A percentile compares a stretch with the other conserved stretches of the same genome.
Evolutionary conservation across 2,329 filamentous ascomycete species (phyloP).

Genomic region (Saccharata proteae): DNA sequence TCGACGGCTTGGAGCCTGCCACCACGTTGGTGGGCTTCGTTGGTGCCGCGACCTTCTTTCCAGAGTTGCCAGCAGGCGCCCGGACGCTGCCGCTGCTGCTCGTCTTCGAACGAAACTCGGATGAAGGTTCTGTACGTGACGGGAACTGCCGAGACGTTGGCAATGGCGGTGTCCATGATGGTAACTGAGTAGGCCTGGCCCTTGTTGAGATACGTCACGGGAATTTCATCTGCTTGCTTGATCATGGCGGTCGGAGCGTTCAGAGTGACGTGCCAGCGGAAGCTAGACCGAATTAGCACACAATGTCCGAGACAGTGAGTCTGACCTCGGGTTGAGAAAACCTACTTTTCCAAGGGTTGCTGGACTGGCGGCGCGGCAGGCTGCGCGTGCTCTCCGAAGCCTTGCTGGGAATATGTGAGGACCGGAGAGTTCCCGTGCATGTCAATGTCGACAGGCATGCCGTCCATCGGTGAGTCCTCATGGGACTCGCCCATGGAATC

Average conservation of each 20-base stretch:
- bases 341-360: slow-evolving; percentile 36
- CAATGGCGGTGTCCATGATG: slow-evolving; percentile 63
- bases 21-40: slow-evolving; percentile 86
- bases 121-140: slow-evolving; percentile 79
- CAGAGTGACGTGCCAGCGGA: slow-evolving; percentile 79
- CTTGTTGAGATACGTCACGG: slow-evolving; percentile 96
- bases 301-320: background rate
- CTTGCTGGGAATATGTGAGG: slow-evolving; percentile 43
- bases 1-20: slow-evolving; percentile 91
- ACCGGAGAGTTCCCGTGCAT: slow-evolving; percentile 52
- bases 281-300: slow-evolving; percentile 36
- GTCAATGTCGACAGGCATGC: slow-evolving; percentile 41
- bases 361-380: slow-evolving; percentile 23
- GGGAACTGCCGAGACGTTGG: slow-evolving; percentile 45
- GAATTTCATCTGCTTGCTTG: slow-evolving; percentile 78
- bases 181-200: slow-evolving; percentile 86
- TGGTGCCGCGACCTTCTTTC: slow-evolving; percentile 94
- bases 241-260: slow-evolving; percentile 97
- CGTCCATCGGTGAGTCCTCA: slow-evolving; percentile 55
- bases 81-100: slow-evolving; percentile 77
- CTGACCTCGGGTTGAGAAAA: slow-evolving; percentile 8
- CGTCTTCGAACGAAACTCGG: slow-evolving; percentile 93
- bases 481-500: slow-evolving; percentile 60
- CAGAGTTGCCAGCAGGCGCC: slow-evolving; percentile 78
- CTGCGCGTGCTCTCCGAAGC: slow-evolving; percentile 44